Base-by-base conservation (phyloP, 1,139 yeast species). In the Groenewaldozyma auringiensis region DNA sequence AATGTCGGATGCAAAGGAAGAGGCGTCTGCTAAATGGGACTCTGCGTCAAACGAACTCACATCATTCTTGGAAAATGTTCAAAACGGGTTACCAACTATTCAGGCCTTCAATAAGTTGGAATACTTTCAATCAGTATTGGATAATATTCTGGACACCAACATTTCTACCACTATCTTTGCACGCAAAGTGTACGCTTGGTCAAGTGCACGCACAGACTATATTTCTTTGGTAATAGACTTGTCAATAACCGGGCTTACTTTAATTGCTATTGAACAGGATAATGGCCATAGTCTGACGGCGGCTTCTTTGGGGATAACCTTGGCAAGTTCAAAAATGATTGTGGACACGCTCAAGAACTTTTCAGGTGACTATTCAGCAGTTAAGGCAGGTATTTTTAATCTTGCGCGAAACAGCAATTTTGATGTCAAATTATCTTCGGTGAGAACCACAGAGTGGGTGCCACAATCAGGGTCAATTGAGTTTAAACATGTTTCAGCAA, bases 401-500 rank as follows among this genome's bases (percentile, higher is more conserved):
- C 36, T 32, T 13, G 36, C 18, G 6, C 4, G 18, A 6, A 9
- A 14, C 18, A 32, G 8, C 18, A 14, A 16, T 11, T 25, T 25
- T 25, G 29, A 25, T 6, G 6, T 11, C 6, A 8, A 8, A 25
- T 25, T 25, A 25, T 25, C 29, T 8, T 25, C 29, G 6, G 6
- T 25, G 55, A 62, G 11, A 50, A 63, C 1, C 87, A 13, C 14
- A 11, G 18, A 32, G 18, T 11, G 18, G 36, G 36, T 6, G 18
- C 13, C 18, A 4, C 14, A 16, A 16, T 32, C 36, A 0, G 88
- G 87, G 32, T 67, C 62, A 20, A 76, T 87, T 46, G 64, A 59
- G 16, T 83, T 86, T 59, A 63, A 73, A 1, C 57, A 81, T 51
- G 86, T 76, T 11, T 65, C 72, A 16, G 67, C 86, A 69, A 72